These are phyloP conservation scores for Geosmithia putterillii DNA, from an alignment of 2,329 filamentous ascomycete species.

Conservation along the genomic window DNA sequence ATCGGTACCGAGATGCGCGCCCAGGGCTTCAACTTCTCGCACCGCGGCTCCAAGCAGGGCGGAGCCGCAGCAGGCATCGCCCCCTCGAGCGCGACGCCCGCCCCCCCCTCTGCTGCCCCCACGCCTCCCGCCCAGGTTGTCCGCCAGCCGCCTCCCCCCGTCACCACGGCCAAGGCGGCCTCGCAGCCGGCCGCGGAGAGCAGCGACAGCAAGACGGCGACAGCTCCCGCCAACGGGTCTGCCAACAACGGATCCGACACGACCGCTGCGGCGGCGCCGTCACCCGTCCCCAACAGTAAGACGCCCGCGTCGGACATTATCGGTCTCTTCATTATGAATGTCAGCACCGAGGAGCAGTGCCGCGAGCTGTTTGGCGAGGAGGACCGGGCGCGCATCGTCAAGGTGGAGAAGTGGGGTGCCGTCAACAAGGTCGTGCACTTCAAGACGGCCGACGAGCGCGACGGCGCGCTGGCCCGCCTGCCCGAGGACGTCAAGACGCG, in stretches of 20 bases:
- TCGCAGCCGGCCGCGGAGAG: constrained; percentile 38
- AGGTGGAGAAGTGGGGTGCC: constrained; percentile 66
- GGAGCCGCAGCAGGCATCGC: constrained; percentile 21
- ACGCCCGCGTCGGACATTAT: constrained; percentile 54
- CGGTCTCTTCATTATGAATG: constrained; percentile 82
- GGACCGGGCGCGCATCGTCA: constrained; percentile 68
- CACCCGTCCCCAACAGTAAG: constrained; percentile 47
- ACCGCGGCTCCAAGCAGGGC: constrained; percentile 72
- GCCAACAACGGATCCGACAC: too few species aligned
- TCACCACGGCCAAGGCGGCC: constrained; percentile 22
- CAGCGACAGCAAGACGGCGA: constrained; percentile 39
- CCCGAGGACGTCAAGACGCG: constrained; percentile 66
- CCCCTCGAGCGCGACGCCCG: constrained; percentile 20
- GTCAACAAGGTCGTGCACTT: constrained; percentile 83
- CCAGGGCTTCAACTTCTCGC: constrained; percentile 98
- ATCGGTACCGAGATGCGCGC: constrained; percentile 98
- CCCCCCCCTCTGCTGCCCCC: constrained; percentile 21
- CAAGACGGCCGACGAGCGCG: constrained; percentile 65
- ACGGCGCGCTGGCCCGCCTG: constrained; percentile 62
- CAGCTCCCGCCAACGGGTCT: constrained; percentile 38
- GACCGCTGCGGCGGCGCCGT: constrained; percentile 24
- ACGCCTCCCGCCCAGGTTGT: constrained; percentile 18
- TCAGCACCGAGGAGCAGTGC: constrained; percentile 71
- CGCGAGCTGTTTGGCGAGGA: constrained; percentile 73
- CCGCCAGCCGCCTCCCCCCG: constrained; percentile 22